These are phyloP conservation scores for Claviceps capensis DNA, from an alignment of 2,329 filamentous ascomycete genomes.

Conservation along the genomic window DNA sequence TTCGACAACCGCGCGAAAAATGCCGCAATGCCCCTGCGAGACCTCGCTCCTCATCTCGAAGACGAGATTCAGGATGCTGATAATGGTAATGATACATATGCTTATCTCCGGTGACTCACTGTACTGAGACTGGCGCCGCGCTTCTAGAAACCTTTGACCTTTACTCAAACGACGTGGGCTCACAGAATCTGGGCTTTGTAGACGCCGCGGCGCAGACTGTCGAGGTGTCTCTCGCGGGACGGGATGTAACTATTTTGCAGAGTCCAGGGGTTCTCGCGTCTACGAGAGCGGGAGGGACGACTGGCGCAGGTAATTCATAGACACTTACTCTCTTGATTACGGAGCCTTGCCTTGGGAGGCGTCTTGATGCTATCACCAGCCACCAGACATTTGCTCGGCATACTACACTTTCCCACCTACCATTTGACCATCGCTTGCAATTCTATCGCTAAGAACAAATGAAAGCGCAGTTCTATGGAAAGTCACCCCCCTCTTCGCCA, in stretches of 20 bases:
- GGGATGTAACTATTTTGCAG: slow-evolving; percentile 66
- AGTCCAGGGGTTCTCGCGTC: slow-evolving; percentile 74
- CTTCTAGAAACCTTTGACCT: slow-evolving; percentile 70
- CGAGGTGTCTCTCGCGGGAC: slow-evolving; percentile 52
- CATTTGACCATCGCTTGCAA: too few species aligned
- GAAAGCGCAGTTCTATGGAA: slow-evolving; percentile 64
- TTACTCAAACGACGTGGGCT: slow-evolving; percentile 63
- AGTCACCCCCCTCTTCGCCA: slow-evolving; percentile 69
- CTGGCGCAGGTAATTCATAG: slow-evolving; percentile 30
- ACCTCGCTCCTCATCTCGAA: background rate
- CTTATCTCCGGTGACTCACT: background rate
- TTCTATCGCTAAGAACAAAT: too few species aligned
- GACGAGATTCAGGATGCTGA: background rate
- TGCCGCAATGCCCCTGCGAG: too few species aligned
- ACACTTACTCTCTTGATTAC: too few species aligned
- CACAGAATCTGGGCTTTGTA: slow-evolving; percentile 72
- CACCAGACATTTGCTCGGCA: background rate
- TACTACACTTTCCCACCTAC: too few species aligned
- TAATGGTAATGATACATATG: background rate
- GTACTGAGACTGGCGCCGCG: background rate
- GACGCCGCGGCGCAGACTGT: slow-evolving; percentile 54
- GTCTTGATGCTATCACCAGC: slow-evolving; percentile 6
- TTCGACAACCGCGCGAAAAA: too few species aligned
- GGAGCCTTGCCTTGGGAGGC: too few species aligned
- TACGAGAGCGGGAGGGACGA: slow-evolving; percentile 48